These are phyloP conservation scores for Cyclotella cryptica DNA, from an alignment of 108 stramenopile species.

Conservation along the genomic window DNA sequence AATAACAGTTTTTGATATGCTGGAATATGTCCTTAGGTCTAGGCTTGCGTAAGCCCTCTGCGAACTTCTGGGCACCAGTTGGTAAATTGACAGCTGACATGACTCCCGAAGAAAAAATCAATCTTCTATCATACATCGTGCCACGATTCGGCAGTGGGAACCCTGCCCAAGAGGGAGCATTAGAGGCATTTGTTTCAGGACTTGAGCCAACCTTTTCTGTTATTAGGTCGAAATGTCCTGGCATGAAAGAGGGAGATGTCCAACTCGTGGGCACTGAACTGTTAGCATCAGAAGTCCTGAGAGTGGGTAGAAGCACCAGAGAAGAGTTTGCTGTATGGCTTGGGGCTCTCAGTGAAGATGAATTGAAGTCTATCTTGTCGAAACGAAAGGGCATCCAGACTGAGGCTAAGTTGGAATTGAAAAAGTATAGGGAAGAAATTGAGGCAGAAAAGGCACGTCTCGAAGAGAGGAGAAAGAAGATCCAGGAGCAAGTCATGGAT, in stretches of 20 bases:
- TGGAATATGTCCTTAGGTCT: slow-evolving; percentile 51
- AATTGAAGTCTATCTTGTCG: slow-evolving; percentile 68
- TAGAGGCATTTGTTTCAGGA: slow-evolving; percentile 73
- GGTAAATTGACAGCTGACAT: slow-evolving; percentile 84
- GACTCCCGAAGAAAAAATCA: slow-evolving; percentile 88
- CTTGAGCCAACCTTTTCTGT: slow-evolving; percentile 73
- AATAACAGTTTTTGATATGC: no score
- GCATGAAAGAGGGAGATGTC: slow-evolving; percentile 70
- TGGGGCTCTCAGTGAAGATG: slow-evolving; percentile 70
- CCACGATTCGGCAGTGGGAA: slow-evolving; percentile 80
- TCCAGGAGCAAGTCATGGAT: slow-evolving; percentile 64
- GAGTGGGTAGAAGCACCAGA: slow-evolving; percentile 65
- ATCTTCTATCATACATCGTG: slow-evolving; percentile 85
- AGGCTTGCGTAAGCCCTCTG: slow-evolving; percentile 80
- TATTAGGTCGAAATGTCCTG: slow-evolving; percentile 75
- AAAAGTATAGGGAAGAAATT: slow-evolving; percentile 48
- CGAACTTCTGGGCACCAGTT: slow-evolving; percentile 88
- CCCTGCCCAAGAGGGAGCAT: slow-evolving; percentile 74
- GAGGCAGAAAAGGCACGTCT: slow-evolving; percentile 49
- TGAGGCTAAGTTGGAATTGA: slow-evolving; percentile 62
- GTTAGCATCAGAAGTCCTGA: slow-evolving; percentile 75
- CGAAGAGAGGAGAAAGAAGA: slow-evolving; percentile 61
- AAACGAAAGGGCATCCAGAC: slow-evolving; percentile 70
- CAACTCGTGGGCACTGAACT: slow-evolving; percentile 84
- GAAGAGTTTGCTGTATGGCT: slow-evolving; percentile 88